Percentiles rank a stretch among this genome's conserved stretches.
Conservation (phyloP, 2,329 filamentous ascomycete genomes). For the Claviceps monticola region DNA sequence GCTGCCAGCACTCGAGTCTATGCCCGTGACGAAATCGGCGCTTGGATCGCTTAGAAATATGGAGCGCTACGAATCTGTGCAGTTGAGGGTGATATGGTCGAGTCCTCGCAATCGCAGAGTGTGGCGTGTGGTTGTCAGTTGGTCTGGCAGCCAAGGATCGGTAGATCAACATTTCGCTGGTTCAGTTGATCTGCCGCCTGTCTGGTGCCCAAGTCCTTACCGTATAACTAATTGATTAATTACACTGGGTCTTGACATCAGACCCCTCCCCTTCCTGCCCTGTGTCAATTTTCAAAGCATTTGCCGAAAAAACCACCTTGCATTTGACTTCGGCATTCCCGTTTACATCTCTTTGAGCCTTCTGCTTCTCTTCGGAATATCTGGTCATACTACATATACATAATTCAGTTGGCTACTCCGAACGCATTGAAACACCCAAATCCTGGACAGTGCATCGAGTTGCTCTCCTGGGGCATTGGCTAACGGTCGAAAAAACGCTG, state of each 20-base stretch:
- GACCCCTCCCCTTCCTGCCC: too few relatives aligned
- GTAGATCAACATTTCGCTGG: neutral
- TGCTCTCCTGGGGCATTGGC: neutral
- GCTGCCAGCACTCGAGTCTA: neutral
- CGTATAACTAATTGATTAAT: too few relatives aligned
- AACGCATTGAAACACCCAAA: neutral
- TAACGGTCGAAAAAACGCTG: neutral
- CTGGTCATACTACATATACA: neutral
- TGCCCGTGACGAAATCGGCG: neutral
- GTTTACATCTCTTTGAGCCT: neutral
- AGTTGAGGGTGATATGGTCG: neutral
- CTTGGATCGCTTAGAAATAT: neutral
- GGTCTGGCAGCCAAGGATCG: too few relatives aligned
- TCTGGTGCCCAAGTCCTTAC: too few relatives aligned
- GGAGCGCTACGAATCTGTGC: neutral
- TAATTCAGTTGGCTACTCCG: neutral
- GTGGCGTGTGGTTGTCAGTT: neutral
- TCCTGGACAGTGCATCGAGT: neutral
- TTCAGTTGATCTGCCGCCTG: neutral
- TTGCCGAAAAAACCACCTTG: neutral
- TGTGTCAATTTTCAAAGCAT: too few relatives aligned
- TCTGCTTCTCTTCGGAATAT: neutral
- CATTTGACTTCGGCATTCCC: neutral
- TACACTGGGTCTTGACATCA: too few relatives aligned
- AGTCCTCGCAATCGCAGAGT: neutral